These are phyloP conservation scores for Talaromyces verruculosus DNA, from an alignment of 2,329 filamentous ascomycete genomes.

Conservation along the genomic window DNA sequence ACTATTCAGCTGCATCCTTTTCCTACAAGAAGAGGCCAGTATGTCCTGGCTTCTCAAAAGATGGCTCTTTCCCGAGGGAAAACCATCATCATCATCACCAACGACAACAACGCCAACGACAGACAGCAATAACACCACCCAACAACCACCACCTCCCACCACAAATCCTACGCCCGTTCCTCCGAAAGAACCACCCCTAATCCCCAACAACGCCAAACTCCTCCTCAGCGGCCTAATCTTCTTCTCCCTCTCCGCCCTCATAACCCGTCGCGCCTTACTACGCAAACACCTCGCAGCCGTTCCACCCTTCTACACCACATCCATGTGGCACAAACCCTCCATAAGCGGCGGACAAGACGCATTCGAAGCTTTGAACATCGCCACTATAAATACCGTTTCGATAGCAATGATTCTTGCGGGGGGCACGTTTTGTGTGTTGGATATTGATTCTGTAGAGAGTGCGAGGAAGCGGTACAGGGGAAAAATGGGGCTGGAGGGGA, in stretches of 20 bases:
- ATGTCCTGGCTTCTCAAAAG: constrained; percentile 21
- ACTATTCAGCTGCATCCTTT: too few species aligned
- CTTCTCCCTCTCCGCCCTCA: constrained; percentile 66
- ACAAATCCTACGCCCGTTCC: not conserved
- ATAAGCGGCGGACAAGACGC: constrained; percentile 71
- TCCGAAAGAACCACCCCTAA: constrained; percentile 12
- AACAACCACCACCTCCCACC: not conserved
- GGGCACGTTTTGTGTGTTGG: constrained; percentile 71
- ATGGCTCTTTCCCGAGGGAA: constrained; percentile 19
- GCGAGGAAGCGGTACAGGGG: constrained; percentile 60
- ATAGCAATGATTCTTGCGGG: constrained; percentile 74
- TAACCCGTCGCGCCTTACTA: constrained; percentile 69
- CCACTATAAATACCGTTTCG: constrained; percentile 79
- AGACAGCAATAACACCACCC: not conserved
- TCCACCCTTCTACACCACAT: constrained; percentile 68
- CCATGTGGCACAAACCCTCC: constrained; percentile 42
- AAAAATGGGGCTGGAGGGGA: constrained; percentile 49
- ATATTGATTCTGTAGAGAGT: constrained; percentile 70
- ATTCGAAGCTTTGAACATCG: constrained; percentile 77
- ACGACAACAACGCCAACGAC: not conserved
- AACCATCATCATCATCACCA: constrained; percentile 1
- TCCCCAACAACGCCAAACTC: constrained; percentile 47
- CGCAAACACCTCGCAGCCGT: constrained; percentile 61
- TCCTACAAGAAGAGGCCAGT: not conserved
- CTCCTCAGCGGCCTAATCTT: constrained; percentile 75